These are phyloP conservation scores for Verticillium klebahnii DNA, from an alignment of 2,329 filamentous ascomycete species.

Conservation along the genomic window DNA sequence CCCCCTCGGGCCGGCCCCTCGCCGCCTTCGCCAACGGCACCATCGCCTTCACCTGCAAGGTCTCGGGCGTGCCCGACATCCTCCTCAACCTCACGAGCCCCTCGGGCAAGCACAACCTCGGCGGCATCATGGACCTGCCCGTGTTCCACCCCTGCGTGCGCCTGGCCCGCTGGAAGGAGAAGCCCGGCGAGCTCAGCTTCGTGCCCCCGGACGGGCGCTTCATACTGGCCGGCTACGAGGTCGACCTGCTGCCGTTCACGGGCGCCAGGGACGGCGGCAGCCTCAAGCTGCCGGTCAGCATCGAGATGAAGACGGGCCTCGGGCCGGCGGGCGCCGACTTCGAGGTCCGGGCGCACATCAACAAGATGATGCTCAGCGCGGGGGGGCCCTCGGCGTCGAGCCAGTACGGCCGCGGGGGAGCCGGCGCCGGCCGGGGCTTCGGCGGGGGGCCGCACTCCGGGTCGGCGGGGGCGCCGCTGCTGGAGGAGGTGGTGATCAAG, in stretches of 20 bases:
- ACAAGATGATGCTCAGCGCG: constrained; percentile 53
- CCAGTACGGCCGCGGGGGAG: constrained; percentile 35
- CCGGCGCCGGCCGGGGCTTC: constrained; percentile 31
- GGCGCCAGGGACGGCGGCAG: constrained; percentile 48
- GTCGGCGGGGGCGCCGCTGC: constrained; percentile 51
- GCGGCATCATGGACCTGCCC: constrained; percentile 73
- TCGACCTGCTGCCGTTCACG: constrained; percentile 76
- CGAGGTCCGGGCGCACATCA: constrained; percentile 73
- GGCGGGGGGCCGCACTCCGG: constrained; percentile 44
- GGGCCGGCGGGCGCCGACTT: constrained; percentile 78
- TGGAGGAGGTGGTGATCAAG: constrained; percentile 75
- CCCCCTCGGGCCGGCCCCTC: constrained; percentile 83
- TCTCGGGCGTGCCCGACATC: constrained; percentile 92
- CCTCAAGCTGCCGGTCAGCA: constrained; percentile 74
- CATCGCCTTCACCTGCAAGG: constrained; percentile 91
- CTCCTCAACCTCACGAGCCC: constrained; percentile 73
- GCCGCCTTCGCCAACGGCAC: constrained; percentile 86
- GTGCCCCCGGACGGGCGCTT: constrained; percentile 93
- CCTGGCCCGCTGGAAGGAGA: constrained; percentile 82
- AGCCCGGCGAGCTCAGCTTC: constrained; percentile 89
- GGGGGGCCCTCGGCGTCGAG: constrained; percentile 31
- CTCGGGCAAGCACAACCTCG: constrained; percentile 73
- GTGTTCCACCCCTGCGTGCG: constrained; percentile 96
- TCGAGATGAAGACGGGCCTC: constrained; percentile 78
- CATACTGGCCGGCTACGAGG: constrained; percentile 89